These are phyloP conservation scores for Adansonia rubrostipa DNA, from an alignment of 441 rosid species.

Conservation along the genomic window DNA sequence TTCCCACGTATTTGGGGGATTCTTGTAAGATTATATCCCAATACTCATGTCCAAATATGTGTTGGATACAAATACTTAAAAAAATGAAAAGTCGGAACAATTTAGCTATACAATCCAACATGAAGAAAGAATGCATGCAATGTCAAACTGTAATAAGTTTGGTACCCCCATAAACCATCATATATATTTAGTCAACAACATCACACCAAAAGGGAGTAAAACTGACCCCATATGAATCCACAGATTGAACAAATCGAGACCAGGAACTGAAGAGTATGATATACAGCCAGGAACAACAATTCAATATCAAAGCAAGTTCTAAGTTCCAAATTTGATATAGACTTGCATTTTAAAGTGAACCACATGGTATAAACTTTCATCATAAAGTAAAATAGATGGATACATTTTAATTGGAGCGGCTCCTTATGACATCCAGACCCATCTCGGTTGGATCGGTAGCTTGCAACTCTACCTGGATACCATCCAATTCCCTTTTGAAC, in stretches of 20 bases:
- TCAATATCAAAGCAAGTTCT: slow-evolving; percentile 31
- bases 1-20: too few relatives aligned
- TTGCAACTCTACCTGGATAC: slow-evolving; percentile 73
- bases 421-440: slow-evolving; percentile 69
- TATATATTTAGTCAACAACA: slow-evolving; percentile 29
- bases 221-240: slow-evolving; percentile 41
- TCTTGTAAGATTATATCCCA: too few relatives aligned
- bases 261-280: slow-evolving; percentile 7
- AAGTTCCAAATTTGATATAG: slow-evolving; percentile 35
- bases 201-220: slow-evolving; percentile 33
- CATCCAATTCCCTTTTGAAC: slow-evolving; percentile 68
- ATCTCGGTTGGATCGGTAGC: slow-evolving; percentile 76
- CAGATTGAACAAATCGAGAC: slow-evolving; percentile 29
- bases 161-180: slow-evolving; percentile 37
- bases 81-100: background rate
- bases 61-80: too few relatives aligned
- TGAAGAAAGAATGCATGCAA: background rate
- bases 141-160: slow-evolving; percentile 4
- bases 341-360: slow-evolving; percentile 37
- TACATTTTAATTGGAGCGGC: slow-evolving; percentile 49
- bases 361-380: slow-evolving; percentile 31
- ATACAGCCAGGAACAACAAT: slow-evolving; percentile 19
- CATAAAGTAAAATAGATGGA: slow-evolving; percentile 23
- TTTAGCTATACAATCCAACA: background rate
- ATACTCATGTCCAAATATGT: too few relatives aligned